These are phyloP conservation scores for Bipolaris sorokiniana DNA, from an alignment of 2,329 filamentous ascomycete genomes.

Conservation along the genomic window DNA sequence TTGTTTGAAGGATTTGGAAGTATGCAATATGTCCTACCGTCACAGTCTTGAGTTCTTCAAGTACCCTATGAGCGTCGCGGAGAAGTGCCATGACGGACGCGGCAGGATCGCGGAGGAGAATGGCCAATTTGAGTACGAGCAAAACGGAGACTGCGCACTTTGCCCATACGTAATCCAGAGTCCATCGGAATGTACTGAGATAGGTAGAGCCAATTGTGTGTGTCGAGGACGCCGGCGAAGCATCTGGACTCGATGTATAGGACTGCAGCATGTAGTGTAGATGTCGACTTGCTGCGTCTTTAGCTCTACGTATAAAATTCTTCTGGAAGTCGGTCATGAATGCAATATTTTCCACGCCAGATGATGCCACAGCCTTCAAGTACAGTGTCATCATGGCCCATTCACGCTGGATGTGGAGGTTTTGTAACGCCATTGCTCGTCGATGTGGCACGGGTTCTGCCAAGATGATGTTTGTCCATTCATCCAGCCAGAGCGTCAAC, in stretches of 20 bases:
- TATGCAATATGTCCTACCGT: slow-evolving; percentile 56
- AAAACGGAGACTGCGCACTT: slow-evolving; percentile 65
- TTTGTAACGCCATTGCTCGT: slow-evolving; percentile 46
- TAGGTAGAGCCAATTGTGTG: slow-evolving; percentile 43
- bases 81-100: slow-evolving; percentile 52
- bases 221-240: slow-evolving; percentile 24
- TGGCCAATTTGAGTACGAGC: slow-evolving; percentile 60
- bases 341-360: slow-evolving; percentile 59
- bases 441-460: slow-evolving; percentile 19
- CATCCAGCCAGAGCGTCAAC: slow-evolving; percentile 52
- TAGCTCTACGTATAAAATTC: slow-evolving; percentile 58
- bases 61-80: slow-evolving; percentile 52
- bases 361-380: slow-evolving; percentile 58
- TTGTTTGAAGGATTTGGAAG: slow-evolving; percentile 57
- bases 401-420: slow-evolving; percentile 59
- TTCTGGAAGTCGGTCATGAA: slow-evolving; percentile 59
- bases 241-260: slow-evolving; percentile 20
- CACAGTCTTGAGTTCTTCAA: slow-evolving; percentile 52
- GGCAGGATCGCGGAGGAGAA: slow-evolving; percentile 54
- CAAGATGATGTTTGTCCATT: slow-evolving; percentile 41
- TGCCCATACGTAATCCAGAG: slow-evolving; percentile 65
- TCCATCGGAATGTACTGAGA: slow-evolving; percentile 59
- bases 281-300: slow-evolving; percentile 59
- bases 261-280: slow-evolving; percentile 55
- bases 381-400: slow-evolving; percentile 62